phyloP scores from a whole-genome alignment of 106 monocot species.

The Dioscorea alata region DNA sequence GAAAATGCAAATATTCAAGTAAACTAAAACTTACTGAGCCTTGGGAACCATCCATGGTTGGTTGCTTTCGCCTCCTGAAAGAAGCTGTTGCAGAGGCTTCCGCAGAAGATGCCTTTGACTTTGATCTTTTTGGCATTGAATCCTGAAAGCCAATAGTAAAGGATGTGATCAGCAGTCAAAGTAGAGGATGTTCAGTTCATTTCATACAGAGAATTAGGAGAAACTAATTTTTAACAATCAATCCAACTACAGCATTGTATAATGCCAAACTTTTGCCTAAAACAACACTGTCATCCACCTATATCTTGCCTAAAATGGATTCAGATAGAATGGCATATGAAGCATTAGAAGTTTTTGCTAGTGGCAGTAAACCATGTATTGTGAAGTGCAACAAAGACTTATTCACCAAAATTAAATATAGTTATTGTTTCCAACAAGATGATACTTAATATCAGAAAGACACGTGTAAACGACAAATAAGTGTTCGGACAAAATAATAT shows the following conservation, averaged over 20 bases:
- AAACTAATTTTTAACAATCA: neutral
- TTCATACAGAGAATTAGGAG: neutral
- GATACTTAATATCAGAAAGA: no score
- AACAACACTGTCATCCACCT: neutral
- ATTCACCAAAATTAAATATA: neutral
- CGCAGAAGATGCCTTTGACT: constrained; percentile 29
- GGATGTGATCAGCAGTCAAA: no score
- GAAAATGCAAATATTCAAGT: neutral
- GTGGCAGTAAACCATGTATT: no score
- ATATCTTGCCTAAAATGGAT: neutral
- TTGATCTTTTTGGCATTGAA: constrained; percentile 57
- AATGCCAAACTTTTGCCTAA: neutral
- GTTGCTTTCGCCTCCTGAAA: constrained; percentile 70
- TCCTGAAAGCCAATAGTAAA: constrained; percentile 28
- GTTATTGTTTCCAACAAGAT: no score
- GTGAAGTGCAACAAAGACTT: neutral
- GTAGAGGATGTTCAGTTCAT: neutral
- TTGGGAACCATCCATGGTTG: constrained; percentile 60
- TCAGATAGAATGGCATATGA: neutral
- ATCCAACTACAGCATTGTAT: neutral
- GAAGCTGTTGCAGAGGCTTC: constrained; percentile 49
- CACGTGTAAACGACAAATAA: no score
- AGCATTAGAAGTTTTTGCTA: neutral
- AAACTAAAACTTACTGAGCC: constrained; percentile 43
- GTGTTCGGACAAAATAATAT: no score